A percentile compares a stretch with the other conserved stretches of the same genome.
Conservation (phyloP, 2,329 filamentous ascomycete genomes). For the Diaporthe sp. region DNA sequence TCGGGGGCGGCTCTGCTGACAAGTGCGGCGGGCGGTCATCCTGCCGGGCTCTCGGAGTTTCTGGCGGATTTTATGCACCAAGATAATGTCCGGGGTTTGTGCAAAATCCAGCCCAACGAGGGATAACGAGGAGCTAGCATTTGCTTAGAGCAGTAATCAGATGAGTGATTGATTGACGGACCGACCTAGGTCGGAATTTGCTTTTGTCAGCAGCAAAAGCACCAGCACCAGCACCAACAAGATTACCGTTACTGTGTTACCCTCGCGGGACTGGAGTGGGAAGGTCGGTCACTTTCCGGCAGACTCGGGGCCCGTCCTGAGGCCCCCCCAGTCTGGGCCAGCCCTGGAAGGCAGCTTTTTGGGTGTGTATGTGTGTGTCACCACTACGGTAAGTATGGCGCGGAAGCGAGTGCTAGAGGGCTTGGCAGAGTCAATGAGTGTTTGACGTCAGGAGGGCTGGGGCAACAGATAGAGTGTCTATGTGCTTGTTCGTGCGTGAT, state of each 20-base stretch:
- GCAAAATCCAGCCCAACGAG: background rate
- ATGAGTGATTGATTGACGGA: background rate
- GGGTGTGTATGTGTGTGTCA: conserved; percentile 18
- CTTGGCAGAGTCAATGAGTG: conserved; percentile 29
- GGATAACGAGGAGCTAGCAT: background rate
- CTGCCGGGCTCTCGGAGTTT: conserved; percentile 28
- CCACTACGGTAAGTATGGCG: conserved; percentile 24
- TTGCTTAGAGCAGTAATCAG: background rate
- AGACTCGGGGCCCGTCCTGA: conserved; percentile 18
- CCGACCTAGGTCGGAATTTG: background rate
- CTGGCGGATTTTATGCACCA: conserved; percentile 4
- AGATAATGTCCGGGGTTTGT: background rate
- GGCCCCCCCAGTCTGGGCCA: background rate
- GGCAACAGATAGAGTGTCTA: conserved; percentile 2
- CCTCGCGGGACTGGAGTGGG: background rate
- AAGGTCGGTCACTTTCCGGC: conserved; percentile 27
- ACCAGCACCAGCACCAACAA: background rate
- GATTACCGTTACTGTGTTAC: background rate
- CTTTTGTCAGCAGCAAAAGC: conserved; percentile 4
- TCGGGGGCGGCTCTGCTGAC: conserved; percentile 28
- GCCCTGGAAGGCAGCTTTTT: background rate
- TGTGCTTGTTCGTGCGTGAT: background rate
- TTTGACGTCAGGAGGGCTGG: conserved; percentile 14
- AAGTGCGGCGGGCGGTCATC: background rate
- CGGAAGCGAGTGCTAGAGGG: conserved; percentile 22